phyloP scores from a whole-genome alignment of 2,329 filamentous ascomycete species.

The Calonectria pteridis region DNA sequence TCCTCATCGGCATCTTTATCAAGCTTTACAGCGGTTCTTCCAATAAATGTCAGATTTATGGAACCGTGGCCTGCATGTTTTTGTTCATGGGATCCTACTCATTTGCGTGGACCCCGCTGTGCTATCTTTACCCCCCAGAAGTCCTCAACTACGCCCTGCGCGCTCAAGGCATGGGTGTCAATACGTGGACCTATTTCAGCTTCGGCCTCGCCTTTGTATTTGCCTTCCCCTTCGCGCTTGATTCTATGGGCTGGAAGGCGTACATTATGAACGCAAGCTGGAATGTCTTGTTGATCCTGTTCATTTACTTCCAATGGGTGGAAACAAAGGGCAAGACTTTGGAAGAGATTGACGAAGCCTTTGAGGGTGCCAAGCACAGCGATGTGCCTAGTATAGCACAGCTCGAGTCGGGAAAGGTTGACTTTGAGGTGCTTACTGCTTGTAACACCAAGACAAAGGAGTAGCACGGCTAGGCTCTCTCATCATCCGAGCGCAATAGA shows the following conservation, averaged over 20 bases:
- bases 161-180: slow-evolving; percentile 48
- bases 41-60: slow-evolving; percentile 48
- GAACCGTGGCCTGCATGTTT: slow-evolving; percentile 61
- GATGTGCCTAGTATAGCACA: not conserved
- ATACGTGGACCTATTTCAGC: slow-evolving; percentile 31
- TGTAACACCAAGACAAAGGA: not conserved
- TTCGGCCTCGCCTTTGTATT: slow-evolving; percentile 29
- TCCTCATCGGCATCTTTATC: not conserved
- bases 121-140: slow-evolving; percentile 60
- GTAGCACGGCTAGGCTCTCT: no score
- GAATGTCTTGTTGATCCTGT: not conserved
- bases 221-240: slow-evolving; percentile 33
- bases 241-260: slow-evolving; percentile 39
- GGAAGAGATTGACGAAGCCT: slow-evolving; percentile 41
- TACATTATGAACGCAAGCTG: slow-evolving; percentile 43
- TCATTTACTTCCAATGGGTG: slow-evolving; percentile 39
- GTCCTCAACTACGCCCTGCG: slow-evolving; percentile 62
- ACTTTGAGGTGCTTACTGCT: not conserved
- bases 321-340: slow-evolving; percentile 37
- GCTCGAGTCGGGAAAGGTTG: not conserved
- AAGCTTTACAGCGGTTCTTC: slow-evolving; percentile 39
- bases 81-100: slow-evolving; percentile 64
- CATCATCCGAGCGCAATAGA: not conserved
- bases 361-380: slow-evolving; percentile 30
- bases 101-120: slow-evolving; percentile 46